phyloP scores from a whole-genome alignment of 164 flowering plant species.

The Nymphaea thermarum region DNA sequence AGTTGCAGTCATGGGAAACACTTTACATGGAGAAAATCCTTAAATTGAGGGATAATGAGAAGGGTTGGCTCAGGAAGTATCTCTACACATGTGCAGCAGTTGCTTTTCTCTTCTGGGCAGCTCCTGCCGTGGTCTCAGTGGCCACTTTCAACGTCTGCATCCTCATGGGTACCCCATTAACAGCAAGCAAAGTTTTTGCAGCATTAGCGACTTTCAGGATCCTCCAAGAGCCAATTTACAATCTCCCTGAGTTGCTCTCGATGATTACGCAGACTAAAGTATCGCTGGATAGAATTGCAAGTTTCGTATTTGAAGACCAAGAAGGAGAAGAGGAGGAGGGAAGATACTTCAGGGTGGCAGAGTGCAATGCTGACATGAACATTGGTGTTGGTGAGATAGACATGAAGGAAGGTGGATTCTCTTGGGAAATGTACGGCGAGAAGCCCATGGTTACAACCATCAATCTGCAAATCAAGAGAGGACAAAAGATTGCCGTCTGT shows the following conservation, averaged over 20 bases:
- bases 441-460: background rate
- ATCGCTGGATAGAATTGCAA: constrained; percentile 51
- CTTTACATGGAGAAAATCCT: constrained; percentile 44
- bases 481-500: constrained; percentile 66
- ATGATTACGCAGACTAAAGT: constrained; percentile 74
- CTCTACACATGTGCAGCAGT: constrained; percentile 57
- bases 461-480: constrained; percentile 25
- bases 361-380: constrained; percentile 3
- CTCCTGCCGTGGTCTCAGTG: constrained; percentile 72
- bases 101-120: constrained; percentile 84
- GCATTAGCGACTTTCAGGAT: constrained; percentile 75
- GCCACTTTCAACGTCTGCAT: constrained; percentile 66
- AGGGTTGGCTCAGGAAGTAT: constrained; percentile 48
- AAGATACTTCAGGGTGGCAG: background rate
- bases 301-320: constrained; percentile 36
- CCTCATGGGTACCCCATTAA: constrained; percentile 40
- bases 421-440: constrained; percentile 30
- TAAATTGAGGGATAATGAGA: constrained; percentile 47
- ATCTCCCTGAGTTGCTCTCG: constrained; percentile 80
- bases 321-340: background rate
- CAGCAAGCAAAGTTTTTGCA: constrained; percentile 60
- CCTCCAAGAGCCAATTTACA: constrained; percentile 81
- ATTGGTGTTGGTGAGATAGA: constrained; percentile 33
- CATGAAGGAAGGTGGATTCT: constrained; percentile 41
- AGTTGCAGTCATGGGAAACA: constrained; percentile 76